Base-by-base conservation (phyloP, 1,139 yeast genomes). In the Saccharomyces pastorianus region DNA sequence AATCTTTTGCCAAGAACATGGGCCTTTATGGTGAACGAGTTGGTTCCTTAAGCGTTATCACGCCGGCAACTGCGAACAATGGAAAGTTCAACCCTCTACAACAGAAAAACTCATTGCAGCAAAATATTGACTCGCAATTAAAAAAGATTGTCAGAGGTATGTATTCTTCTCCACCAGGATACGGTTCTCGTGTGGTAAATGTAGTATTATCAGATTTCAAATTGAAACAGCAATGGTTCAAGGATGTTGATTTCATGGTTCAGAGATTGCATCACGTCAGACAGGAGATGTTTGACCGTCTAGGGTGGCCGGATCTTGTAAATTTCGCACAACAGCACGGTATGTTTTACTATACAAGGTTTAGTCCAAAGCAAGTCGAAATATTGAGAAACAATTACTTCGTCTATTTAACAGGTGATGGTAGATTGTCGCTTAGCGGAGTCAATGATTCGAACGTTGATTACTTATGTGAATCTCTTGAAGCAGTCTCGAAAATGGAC, bases 11-110 rank as follows among this genome's bases (percentile, higher is more conserved):
- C 61, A 91, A 91, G 75, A 91, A 91, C 76, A 88, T 93, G 93
- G 99, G 99, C 34, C 80, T 91, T 57, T 90, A 93, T 71, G 96
- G 97, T 63, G 96, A 93, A 76, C 84, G 98, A 71, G 90, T 90
- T 50, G 97, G 98, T 11, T 88, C 95, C n/a, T 76, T 91, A 32
- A 66, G 69, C 50, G 63, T 68, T 2, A 74, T 84, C 52, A 71
- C 76, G 51, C 82, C 84, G 48, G 73, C 78, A 48, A 38, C 44
- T 38, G 44, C 44, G 7, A 9, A 38, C 17, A 13, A 38, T 9
- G 44, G n/a, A 38, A 38, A 38, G 11, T 38, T 38, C 6, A 20
- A 20, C 13, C 44, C 26, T 38, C 25, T 20, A 20, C 57, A 63
- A 26, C 53, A 53, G 25, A 46, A 52, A 13, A 53, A 56, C 6